A percentile compares a stretch with the other conserved stretches of the same genome.
phyloP scores from a whole-genome alignment of 495 filamentous ascomycete species.

The Beverwykella pulmonaria region DNA sequence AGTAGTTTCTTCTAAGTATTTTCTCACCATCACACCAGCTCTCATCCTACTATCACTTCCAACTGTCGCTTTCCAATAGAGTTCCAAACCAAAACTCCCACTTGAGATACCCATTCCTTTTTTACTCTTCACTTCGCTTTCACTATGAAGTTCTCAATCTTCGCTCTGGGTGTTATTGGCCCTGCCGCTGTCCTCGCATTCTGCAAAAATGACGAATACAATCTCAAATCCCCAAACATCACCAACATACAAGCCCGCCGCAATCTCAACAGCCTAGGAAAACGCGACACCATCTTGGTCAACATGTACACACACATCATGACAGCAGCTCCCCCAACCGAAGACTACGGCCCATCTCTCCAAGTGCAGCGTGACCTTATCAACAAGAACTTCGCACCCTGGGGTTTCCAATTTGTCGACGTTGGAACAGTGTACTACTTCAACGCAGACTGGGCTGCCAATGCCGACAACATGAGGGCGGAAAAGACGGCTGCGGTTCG shows the following conservation, averaged over 20 bases:
- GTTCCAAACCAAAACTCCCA: background rate
- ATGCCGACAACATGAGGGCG: conserved; percentile 11
- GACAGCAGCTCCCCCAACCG: conserved; percentile 2
- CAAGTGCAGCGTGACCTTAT: conserved; percentile 26
- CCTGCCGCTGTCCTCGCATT: background rate
- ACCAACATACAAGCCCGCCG: conserved; percentile 1
- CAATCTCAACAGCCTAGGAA: conserved; percentile 8
- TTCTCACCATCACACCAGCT: background rate
- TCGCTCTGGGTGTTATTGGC: conserved; percentile 10
- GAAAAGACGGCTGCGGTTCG: conserved; percentile 49
- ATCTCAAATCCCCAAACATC: conserved; percentile 21
- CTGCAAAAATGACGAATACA: conserved; percentile 23
- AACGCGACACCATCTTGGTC: conserved; percentile 19
- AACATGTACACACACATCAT: conserved; percentile 36
- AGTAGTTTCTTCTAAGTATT: background rate
- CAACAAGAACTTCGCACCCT: conserved; percentile 26
- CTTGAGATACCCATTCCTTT: background rate
- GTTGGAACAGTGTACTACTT: conserved; percentile 17
- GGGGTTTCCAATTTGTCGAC: conserved; percentile 34
- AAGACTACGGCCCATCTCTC: conserved; percentile 5
- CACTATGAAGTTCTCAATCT: conserved; percentile 25
- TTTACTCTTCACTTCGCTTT: background rate
- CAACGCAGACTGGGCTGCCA: conserved; percentile 29
- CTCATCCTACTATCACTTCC: background rate
- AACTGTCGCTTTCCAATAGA: background rate